Percentiles rank a stretch among this genome's conserved stretches.
Evolutionary conservation across 441 rosid genomes (phyloP).

Genomic region (Syzygium syzygioides): DNA sequence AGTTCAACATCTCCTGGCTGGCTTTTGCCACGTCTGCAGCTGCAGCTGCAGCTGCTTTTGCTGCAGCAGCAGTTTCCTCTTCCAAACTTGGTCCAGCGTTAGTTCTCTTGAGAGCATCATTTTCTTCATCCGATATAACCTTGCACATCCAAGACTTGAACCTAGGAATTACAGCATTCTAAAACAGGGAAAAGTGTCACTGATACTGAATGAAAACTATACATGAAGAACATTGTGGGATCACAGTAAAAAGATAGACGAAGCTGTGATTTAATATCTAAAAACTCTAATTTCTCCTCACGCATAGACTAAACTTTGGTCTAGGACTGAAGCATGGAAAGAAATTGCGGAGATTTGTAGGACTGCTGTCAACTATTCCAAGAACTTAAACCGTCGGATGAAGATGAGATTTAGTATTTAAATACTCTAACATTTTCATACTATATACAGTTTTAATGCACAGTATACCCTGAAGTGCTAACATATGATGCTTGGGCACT

Average conservation of each 20-base stretch:
- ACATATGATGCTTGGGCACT: background rate
- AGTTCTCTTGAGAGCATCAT: constrained; percentile 33
- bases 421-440: background rate
- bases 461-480: background rate
- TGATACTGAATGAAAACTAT: background rate
- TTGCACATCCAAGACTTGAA: constrained; percentile 85
- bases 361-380: background rate
- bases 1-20: constrained; percentile 75
- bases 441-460: background rate
- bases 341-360: background rate
- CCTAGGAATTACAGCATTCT: constrained; percentile 72
- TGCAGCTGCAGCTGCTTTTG: constrained; percentile 86
- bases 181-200: constrained; percentile 25
- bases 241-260: background rate
- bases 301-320: background rate
- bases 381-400: background rate
- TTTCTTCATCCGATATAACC: constrained; percentile 62
- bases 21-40: constrained; percentile 88
- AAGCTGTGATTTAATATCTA: background rate
- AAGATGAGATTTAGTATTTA: background rate
- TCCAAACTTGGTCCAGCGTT: constrained; percentile 61
- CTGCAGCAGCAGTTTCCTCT: constrained; percentile 93
- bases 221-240: background rate
- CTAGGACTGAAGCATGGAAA: background rate
- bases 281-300: background rate